Evolutionary conservation across 2,329 filamentous ascomycete species (phyloP), one percentile per base, ranked within the genome.

Genomic region (Endoconidiophora polonica): DNA sequence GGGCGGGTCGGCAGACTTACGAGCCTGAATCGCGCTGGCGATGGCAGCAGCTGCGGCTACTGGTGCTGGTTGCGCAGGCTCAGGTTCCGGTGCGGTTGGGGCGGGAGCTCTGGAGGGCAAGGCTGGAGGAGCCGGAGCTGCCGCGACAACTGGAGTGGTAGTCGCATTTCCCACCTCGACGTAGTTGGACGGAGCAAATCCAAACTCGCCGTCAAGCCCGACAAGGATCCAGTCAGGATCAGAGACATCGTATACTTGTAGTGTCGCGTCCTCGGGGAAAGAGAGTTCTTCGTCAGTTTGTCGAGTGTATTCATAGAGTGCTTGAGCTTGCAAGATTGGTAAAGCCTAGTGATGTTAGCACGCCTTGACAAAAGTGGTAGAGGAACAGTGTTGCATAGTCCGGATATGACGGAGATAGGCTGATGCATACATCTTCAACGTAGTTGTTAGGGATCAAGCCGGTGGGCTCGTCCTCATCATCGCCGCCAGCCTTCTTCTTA

Each of bases 201-300:
- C 91, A 68, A 80, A 98, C 56, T 95, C 86, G 48, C 77, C 77
- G 57, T 87, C 79, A 42, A 81, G 69, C 16, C 90, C 88, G 26
- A 94, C 90, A 46, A 98, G 70, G 55, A 91, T 94, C 91, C 91
- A 98, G 66, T 98, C 91, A 12, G 86, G 86, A 63, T 98, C 91
- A 4, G 86, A 83, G 7, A 74, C 81, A 64, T 98, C 91, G 66
- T 85, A 96, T 44, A 98, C 84, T 54, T 83, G 71, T 45, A 98
- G 73, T 42, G 77, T 67, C 39, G 83, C 80, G 61, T 94, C 88
- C 68, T 98, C 91, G 45, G 85, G 76, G 62, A 98, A 96, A 22
- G 90, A 96, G 7, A 98, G 72, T 66, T 98, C 91, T 66, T 98
- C 91, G 61, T 98, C 91, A 22, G 91, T 98, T 68, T 98, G 91